Base-by-base conservation (phyloP, 805 yeast genomes). In the Nakazawaea laoshanensis region DNA sequence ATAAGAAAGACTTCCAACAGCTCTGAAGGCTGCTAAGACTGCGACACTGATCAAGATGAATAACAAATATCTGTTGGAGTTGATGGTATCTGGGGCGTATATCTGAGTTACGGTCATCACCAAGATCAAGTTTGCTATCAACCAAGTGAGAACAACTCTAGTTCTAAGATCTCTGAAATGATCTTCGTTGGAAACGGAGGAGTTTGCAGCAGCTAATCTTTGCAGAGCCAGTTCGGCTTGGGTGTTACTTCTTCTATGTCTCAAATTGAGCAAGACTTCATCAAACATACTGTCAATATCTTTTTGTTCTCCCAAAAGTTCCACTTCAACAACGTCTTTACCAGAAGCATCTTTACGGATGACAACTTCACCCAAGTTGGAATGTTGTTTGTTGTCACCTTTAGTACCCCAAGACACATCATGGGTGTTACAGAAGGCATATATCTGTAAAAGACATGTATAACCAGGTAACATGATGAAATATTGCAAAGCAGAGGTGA, bases 331-430 rank as follows among this genome's bases (percentile, higher is more conserved):
- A 24, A 86, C 81, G 50, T 83, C 88, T 41, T 77, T 80, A 33
- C 95, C 95, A 37, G 80, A 71, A 35, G 81, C 92, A 40, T 79
- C 79, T 49, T 82, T 78, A 31, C 74, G 78, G 41, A 84, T 81
- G 19, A 83, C 82, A 31, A 94, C 94, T 28, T 83, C 78, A 30
- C 94, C 88, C 23, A 79, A 63, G 40, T 73, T 80, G 42, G 74
- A 73, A 13, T 74, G 70, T 29, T 75, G 80, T 39, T 71, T 73
- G n/a, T 74, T 75, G 31, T 78, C 85, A 31, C 95, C 95, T 53
- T 88, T 85, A 3, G 95, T 89, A 53, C 97, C 97, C 97, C 97
- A 89, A 5, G 96, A 84, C 30, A 89, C 77, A 63, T 89, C 98
- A 54, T 89, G 95, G 40, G 89, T 80, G 57, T 89, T 89, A 63